Evolutionary conservation across 192 early-diverging fungal species (phyloP).

Genomic region (Radiomyces spectabilis): DNA sequence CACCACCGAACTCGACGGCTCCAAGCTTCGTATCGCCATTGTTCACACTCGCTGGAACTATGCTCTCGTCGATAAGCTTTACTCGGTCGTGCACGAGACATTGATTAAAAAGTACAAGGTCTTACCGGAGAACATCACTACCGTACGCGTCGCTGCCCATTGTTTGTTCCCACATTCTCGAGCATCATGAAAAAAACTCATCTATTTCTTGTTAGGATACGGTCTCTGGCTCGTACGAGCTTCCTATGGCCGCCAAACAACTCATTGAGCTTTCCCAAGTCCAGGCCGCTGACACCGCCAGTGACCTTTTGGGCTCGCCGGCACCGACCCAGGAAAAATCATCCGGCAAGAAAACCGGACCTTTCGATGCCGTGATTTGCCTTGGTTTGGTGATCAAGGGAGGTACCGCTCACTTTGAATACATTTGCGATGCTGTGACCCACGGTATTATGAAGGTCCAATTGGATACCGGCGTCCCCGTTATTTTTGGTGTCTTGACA

Average conservation of each 20-base stretch:
- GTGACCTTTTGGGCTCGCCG: conserved; percentile 42
- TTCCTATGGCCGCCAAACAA: conserved; percentile 81
- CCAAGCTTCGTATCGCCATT: conserved; percentile 59
- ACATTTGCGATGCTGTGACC: conserved; percentile 91
- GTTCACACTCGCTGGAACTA: conserved; percentile 96
- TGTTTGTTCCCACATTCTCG: neutral
- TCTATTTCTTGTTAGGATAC: conserved; percentile 34
- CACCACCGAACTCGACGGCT: conserved; percentile 50
- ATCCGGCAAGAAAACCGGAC: conserved; percentile 27
- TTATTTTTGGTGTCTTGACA: conserved; percentile 95
- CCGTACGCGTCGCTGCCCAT: too few relatives aligned
- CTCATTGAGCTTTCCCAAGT: conserved; percentile 64
- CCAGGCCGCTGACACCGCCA: conserved; percentile 46
- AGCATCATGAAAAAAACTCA: neutral
- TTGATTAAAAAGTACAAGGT: conserved; percentile 65
- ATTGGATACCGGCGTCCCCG: conserved; percentile 78
- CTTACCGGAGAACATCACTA: conserved; percentile 59
- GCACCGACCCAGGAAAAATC: neutral
- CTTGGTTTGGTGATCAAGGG: conserved; percentile 99
- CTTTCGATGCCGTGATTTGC: conserved; percentile 87
- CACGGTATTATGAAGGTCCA: conserved; percentile 97
- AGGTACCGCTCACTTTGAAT: conserved; percentile 98
- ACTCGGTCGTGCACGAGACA: conserved; percentile 59
- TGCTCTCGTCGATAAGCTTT: conserved; percentile 76
- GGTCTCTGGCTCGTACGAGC: conserved; percentile 92